Conservation (phyloP, 495 filamentous ascomycete genomes). For the Aspergillus ellipticus region DNA sequence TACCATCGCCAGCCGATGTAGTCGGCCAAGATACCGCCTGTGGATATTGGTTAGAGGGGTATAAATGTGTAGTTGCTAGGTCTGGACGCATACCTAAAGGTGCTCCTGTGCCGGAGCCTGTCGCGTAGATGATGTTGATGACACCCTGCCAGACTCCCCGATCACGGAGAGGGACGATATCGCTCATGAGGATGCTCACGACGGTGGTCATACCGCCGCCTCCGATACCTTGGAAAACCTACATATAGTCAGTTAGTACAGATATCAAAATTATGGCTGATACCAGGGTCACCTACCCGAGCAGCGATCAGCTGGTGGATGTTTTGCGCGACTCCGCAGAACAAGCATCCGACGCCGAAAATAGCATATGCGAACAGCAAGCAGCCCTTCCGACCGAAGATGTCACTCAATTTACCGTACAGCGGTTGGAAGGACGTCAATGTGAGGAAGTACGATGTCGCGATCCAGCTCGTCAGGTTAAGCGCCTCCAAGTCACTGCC, state of each 20-base stretch:
- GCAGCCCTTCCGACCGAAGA: conserved; percentile 76
- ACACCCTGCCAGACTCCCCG: conserved; percentile 79
- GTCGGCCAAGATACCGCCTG: conserved; percentile 67
- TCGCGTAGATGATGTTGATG: conserved; percentile 74
- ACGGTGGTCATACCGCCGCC: conserved; percentile 85
- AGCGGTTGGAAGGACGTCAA: conserved; percentile 75
- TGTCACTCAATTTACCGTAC: conserved; percentile 75
- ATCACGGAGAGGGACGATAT: conserved; percentile 73
- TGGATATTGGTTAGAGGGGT: conserved; percentile 1
- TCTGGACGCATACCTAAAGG: conserved; percentile 54
- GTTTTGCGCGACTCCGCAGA: conserved; percentile 66
- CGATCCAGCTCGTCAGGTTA: conserved; percentile 81
- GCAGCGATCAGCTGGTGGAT: conserved; percentile 70
- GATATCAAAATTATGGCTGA: not conserved
- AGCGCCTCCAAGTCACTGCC: conserved; percentile 75
- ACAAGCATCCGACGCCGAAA: conserved; percentile 70
- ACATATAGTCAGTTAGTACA: not conserved
- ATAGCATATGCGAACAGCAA: conserved; percentile 69
- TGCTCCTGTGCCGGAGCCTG: conserved; percentile 66
- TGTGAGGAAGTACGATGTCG: conserved; percentile 73
- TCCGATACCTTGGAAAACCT: conserved; percentile 67
- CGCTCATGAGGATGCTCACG: conserved; percentile 71
- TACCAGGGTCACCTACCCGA: conserved; percentile 32
- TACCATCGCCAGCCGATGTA: conserved; percentile 81
- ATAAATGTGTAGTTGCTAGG: not conserved